Percentiles rank a stretch among this genome's conserved stretches.
Conservation (phyloP, 805 yeast genomes). For the Sugiyamaella smithiae region DNA sequence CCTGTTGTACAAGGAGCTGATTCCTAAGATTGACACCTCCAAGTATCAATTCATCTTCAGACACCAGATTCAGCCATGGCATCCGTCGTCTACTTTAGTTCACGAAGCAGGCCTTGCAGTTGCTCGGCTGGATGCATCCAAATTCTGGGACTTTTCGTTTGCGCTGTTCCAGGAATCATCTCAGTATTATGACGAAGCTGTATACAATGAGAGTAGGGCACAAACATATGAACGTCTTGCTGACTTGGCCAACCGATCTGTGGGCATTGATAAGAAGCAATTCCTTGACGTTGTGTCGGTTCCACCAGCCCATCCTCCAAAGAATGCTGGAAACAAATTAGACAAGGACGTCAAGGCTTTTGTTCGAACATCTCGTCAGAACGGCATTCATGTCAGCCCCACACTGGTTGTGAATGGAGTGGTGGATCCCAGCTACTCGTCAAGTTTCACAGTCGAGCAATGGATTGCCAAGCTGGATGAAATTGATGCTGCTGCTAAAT, state of each 20-base stretch:
- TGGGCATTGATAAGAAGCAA: slow-evolving; percentile 40
- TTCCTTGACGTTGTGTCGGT: slow-evolving; percentile 37
- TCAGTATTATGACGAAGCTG: slow-evolving; percentile 60
- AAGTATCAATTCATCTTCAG: slow-evolving; percentile 60
- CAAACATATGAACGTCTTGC: slow-evolving; percentile 55
- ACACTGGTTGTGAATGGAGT: slow-evolving; percentile 72
- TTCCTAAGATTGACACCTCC: slow-evolving; percentile 46
- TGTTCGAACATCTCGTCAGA: slow-evolving; percentile 67
- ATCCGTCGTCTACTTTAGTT: slow-evolving; percentile 62
- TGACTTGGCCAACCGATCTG: slow-evolving; percentile 42
- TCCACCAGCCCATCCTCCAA: slow-evolving; percentile 35
- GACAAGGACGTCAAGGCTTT: slow-evolving; percentile 69
- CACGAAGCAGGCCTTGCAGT: slow-evolving; percentile 74
- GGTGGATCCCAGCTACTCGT: slow-evolving; percentile 53
- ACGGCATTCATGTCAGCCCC: slow-evolving; percentile 84
- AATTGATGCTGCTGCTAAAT: slow-evolving; percentile 11
- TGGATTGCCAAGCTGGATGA: slow-evolving; percentile 34
- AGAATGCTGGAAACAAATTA: slow-evolving; percentile 58
- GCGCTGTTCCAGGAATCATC: slow-evolving; percentile 55
- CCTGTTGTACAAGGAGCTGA: slow-evolving; percentile 48
- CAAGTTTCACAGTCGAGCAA: slow-evolving; percentile 53
- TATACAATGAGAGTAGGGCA: slow-evolving; percentile 51
- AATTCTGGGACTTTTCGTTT: slow-evolving; percentile 56
- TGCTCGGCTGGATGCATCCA: slow-evolving; percentile 49
- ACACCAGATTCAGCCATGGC: slow-evolving; percentile 91